phyloP scores from a whole-genome alignment of 2,329 filamentous ascomycete species.

The Knoxdaviesia proteae region DNA sequence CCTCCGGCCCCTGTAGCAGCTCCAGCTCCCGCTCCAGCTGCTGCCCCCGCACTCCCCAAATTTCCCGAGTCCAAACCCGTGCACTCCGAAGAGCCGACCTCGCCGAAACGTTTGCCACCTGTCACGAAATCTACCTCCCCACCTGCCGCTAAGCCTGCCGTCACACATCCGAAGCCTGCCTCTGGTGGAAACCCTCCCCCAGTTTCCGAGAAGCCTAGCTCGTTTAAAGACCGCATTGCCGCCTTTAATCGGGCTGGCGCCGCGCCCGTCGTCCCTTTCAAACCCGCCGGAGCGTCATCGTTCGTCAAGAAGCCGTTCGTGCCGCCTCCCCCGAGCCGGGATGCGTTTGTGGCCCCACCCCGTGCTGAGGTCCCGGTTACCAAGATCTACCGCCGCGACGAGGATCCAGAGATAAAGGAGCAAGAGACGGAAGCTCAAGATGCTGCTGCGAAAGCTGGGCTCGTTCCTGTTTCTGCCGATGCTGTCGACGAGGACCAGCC shows the following conservation, averaged over 20 bases:
- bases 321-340: slow-evolving; percentile 76
- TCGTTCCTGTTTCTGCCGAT: slow-evolving; percentile 23
- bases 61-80: slow-evolving; percentile 14
- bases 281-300: slow-evolving; percentile 46
- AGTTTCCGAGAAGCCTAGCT: slow-evolving; percentile 51
- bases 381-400: slow-evolving; percentile 69
- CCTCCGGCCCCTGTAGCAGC: slow-evolving; percentile 6
- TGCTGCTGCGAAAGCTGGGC: slow-evolving; percentile 45
- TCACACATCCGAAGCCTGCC: slow-evolving; percentile 15
- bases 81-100: slow-evolving; percentile 12
- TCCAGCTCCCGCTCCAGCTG: slow-evolving; percentile 12
- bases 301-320: slow-evolving; percentile 98
- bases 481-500: slow-evolving; percentile 56
- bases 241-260: slow-evolving; percentile 87
- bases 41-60: slow-evolving; percentile 7
- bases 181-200: slow-evolving; percentile 37
- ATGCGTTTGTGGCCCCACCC: slow-evolving; percentile 67
- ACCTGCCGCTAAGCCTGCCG: slow-evolving; percentile 15
- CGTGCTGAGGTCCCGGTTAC: slow-evolving; percentile 44
- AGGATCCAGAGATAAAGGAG: slow-evolving; percentile 55
- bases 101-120: slow-evolving; percentile 9
- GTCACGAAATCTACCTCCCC: slow-evolving; percentile 9
- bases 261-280: slow-evolving; percentile 75
- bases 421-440: slow-evolving; percentile 44
- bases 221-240: slow-evolving; percentile 89